A percentile compares a stretch with the other conserved stretches of the same genome.
Evolutionary conservation across 306 rosid species (phyloP).

Genomic region (Vigna mungo): DNA sequence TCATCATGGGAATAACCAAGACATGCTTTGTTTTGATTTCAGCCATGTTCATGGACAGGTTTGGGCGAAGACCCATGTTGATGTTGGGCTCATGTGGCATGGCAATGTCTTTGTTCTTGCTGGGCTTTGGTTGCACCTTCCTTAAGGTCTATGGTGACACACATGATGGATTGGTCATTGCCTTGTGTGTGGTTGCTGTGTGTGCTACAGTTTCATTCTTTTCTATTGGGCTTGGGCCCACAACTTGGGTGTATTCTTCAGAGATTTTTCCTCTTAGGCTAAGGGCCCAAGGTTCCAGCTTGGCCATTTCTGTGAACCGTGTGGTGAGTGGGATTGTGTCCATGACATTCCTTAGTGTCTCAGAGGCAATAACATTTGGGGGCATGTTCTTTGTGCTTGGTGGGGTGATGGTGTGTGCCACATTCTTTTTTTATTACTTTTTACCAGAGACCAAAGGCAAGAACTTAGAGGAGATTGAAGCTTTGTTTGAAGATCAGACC

Average conservation of each 20-base stretch:
- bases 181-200: conserved; percentile 58
- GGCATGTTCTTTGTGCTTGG: conserved; percentile 69
- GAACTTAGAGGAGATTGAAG: conserved; percentile 77
- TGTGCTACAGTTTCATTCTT: conserved; percentile 75
- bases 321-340: conserved; percentile 75
- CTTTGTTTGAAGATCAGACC: conserved; percentile 59
- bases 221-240: conserved; percentile 91
- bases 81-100: conserved; percentile 69
- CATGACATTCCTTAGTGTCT: conserved; percentile 71
- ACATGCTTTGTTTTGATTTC: conserved; percentile 66
- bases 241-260: conserved; percentile 84
- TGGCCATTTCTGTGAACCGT: conserved; percentile 79
- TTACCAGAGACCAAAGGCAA: conserved; percentile 83
- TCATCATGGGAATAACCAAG: conserved; percentile 73
- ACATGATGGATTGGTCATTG: conserved; percentile 65
- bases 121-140: conserved; percentile 72
- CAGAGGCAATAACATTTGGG: conserved; percentile 67
- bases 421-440: conserved; percentile 67
- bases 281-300: conserved; percentile 73
- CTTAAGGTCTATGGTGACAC: conserved; percentile 36
- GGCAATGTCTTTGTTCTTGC: conserved; percentile 57
- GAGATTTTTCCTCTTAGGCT: conserved; percentile 76
- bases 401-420: conserved; percentile 63
- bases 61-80: conserved; percentile 82
- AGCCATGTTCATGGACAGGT: conserved; percentile 63